Evolutionary conservation across 176 grass and related monocot species (phyloP), one percentile per base, ranked within the genome.

Genomic region (Tuctoria greenei): DNA sequence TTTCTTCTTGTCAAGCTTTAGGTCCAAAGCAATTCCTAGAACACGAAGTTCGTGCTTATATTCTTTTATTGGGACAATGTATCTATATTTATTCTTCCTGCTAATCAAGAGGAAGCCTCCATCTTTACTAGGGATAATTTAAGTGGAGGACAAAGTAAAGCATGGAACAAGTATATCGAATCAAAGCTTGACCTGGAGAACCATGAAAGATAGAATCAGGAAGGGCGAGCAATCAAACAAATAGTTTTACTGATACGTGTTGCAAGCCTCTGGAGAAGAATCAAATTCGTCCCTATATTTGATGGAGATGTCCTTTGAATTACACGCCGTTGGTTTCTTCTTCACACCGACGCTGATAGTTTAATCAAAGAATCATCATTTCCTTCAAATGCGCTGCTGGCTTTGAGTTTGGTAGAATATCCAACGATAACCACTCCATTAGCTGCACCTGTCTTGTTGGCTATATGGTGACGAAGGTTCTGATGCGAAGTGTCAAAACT

Each of bases 141-240:
- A 12, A 82, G 66, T 87, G 79, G 73, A 65, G 85, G 82, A 87
- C 73, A 71, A 76, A 77, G 31, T 71, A 58, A 79, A 79, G 83
- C 20, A 72, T 43, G 47, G 79, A 81, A 82, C 40, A 65, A 64
- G 37, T 68, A 77, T 86, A 63, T 68, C 26, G 35, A 61, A 70
- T 64, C 49, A 59, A 31, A 82, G 46, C 79, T 60, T 76, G 58
- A 66, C 64, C 50, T 63, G 77, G 78, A 71, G 44, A 68, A 71
- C 58, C 13, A 64, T 64, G 57, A 71, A 84, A 78, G 65, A 18
- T 38, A 68, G 71, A 76, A 70, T 43, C 42, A 76, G 65, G 57
- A 84, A 71, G 18, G 66, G 56, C 37, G 72, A 84, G 66, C 58
- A 64, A 64, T 55, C 52, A 71, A 60, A 64, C 56, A 58, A 81